Base-by-base conservation (phyloP, 345 rosid species). In the Angophora floribunda region DNA sequence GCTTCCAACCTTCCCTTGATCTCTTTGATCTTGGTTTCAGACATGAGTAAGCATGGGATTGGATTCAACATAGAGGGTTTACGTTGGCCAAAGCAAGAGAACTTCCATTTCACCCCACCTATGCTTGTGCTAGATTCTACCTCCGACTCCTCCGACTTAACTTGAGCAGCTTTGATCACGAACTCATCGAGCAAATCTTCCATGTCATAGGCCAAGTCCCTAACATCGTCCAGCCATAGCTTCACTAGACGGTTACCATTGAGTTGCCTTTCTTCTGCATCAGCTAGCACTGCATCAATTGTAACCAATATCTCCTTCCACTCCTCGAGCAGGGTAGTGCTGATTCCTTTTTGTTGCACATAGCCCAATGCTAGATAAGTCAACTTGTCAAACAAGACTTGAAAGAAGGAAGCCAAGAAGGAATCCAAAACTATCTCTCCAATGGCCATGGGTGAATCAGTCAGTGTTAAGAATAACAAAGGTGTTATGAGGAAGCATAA, bases 291-390 rank as follows among this genome's bases (percentile, higher is more conserved):
- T n/a, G 75, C 75, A 6, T 63, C 6, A 9, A 63, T 63, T n/a
- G 1, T n/a, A 4, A 13, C 41, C 2, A 63, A 5, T 5, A 0
- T 14, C 8, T 14, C 16, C 75, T n/a, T n/a, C 41, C 75, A 63
- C 9, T n/a, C 16, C 30, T 63, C 3, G 15, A 6, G 75, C 4
- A 12, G 4, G 19, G 2, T 0, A 0, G 9, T n/a, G 36, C 9
- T 63, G 9, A n/a, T 63, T 61, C 7, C 67, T 11, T 63, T 2
- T 0, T 9, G 4, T 63, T 14, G 41, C 32, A 5, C 17, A 63
- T 12, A 28, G 32, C 1, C 2, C 2, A 63, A 63, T n/a, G 7
- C 4, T 4, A 30, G 2, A 3, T 4, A 63, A 63, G 36, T 2
- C 36, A 63, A 63, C 19, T 63, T 63, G 5, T 63, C 19, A 1